Percentiles rank a stretch among this genome's conserved stretches.
Conservation (phyloP, 2,329 filamentous ascomycete species). For the Ceratocystis alfenasii region DNA sequence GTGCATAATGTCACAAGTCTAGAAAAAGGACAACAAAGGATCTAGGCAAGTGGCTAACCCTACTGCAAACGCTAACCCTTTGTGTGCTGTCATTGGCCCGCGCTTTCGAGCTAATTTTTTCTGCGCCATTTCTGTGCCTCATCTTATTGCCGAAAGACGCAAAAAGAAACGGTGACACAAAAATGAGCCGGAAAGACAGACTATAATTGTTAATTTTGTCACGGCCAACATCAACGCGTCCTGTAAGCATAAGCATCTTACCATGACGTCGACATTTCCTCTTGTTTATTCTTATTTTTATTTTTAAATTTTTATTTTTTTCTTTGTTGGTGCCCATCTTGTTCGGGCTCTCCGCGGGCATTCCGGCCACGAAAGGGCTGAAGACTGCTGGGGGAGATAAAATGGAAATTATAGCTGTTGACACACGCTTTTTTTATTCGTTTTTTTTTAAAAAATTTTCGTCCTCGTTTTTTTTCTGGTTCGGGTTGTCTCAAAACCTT, state of each 20-base stretch:
- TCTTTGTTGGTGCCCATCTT: background rate
- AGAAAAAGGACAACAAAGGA: background rate
- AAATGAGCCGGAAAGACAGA: background rate
- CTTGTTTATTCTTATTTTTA: background rate
- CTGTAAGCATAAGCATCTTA: background rate
- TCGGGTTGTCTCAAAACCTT: too few species aligned
- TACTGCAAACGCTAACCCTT: background rate
- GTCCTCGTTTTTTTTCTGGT: too few species aligned
- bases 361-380: background rate
- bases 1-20: background rate
- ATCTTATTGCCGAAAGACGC: background rate
- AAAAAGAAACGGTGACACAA: constrained; percentile 1
- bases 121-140: background rate
- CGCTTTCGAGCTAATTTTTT: background rate
- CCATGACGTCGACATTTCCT: background rate
- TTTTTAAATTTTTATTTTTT: background rate
- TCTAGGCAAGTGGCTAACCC: background rate
- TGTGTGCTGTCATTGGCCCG: background rate
- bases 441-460: too few species aligned
- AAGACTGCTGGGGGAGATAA: background rate
- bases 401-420: background rate
- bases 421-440: too few species aligned
- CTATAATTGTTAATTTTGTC: background rate
- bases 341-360: background rate
- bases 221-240: too few species aligned